phyloP scores from a whole-genome alignment of 805 yeast genomes.

The Scheffersomyces ergatensis region DNA sequence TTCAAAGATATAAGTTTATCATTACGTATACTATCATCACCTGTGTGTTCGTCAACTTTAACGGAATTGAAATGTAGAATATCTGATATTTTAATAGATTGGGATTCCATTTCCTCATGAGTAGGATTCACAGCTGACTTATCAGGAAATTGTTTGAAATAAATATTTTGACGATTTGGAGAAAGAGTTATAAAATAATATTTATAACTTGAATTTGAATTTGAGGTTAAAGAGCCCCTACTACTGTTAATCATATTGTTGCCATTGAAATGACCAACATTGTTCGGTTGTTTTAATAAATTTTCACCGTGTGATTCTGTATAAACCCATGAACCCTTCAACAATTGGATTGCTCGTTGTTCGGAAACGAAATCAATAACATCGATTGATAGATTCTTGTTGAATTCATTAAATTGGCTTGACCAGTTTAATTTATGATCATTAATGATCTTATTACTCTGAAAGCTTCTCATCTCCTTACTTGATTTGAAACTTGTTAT shows the following conservation, averaged over 20 bases:
- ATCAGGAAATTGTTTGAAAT: constrained; percentile 57
- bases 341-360: constrained; percentile 67
- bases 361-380: constrained; percentile 70
- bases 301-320: constrained; percentile 51
- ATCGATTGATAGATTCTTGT: constrained; percentile 49
- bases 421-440: constrained; percentile 44
- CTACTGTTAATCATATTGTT: too few species aligned
- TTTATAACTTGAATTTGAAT: constrained; percentile 14
- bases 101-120: constrained; percentile 53
- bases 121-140: constrained; percentile 51
- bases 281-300: constrained; percentile 13
- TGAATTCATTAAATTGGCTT: constrained; percentile 45
- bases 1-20: constrained; percentile 51
- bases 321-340: constrained; percentile 81
- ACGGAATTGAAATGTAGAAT: constrained; percentile 50
- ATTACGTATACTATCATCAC: constrained; percentile 40
- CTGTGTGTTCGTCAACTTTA: constrained; percentile 38
- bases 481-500: constrained; percentile 41
- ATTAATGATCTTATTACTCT: constrained; percentile 43
- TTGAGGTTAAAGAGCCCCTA: constrained; percentile 1
- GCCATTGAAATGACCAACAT: constrained; percentile 15
- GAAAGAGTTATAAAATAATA: constrained; percentile 60
- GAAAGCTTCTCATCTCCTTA: constrained; percentile 52
- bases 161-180: constrained; percentile 60
- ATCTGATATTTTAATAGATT: constrained; percentile 48